Evolutionary conservation across 2,329 filamentous ascomycete genomes (phyloP).

Genomic region (Aschersonia sp.): DNA sequence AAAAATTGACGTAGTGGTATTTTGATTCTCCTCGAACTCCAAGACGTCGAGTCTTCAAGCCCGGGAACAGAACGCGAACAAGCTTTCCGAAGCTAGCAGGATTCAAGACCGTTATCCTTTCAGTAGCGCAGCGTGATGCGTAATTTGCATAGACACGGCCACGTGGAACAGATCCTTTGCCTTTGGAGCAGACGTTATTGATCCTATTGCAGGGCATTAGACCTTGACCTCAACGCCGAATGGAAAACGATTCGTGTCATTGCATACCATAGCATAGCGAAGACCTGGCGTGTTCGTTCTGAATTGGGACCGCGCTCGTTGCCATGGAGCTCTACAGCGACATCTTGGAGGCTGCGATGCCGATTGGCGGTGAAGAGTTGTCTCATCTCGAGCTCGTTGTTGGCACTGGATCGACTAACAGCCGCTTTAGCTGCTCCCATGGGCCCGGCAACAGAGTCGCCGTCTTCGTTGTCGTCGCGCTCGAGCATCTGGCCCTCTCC

Average conservation of each 20-base stretch:
- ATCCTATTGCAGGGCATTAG: conserved; percentile 37
- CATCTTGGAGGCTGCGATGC: conserved; percentile 51
- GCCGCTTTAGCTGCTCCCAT: conserved; percentile 38
- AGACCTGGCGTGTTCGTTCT: conserved; percentile 71
- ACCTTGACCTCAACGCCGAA: neutral
- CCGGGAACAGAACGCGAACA: conserved; percentile 89
- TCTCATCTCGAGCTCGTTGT: conserved; percentile 69
- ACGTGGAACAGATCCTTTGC: conserved; percentile 76
- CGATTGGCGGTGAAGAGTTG: conserved; percentile 59
- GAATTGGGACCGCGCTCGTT: conserved; percentile 71
- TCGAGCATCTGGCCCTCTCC: conserved; percentile 45
- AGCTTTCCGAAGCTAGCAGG: conserved; percentile 96
- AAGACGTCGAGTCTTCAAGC: conserved; percentile 79
- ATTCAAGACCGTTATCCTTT: conserved; percentile 88
- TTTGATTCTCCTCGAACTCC: conserved; percentile 95
- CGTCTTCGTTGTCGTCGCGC: conserved; percentile 43
- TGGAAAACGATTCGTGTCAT: neutral
- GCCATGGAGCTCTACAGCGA: conserved; percentile 61
- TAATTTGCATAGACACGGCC: conserved; percentile 94
- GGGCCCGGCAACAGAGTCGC: conserved; percentile 32
- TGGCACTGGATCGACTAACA: conserved; percentile 53
- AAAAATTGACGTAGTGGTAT: conserved; percentile 78
- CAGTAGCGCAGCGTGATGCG: conserved; percentile 79
- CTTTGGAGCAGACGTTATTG: conserved; percentile 54
- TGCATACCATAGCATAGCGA: conserved; percentile 75